A percentile compares a stretch with the other conserved stretches of the same genome.
Evolutionary conservation across 306 rosid species (phyloP).

Genomic region (Rubus idaeus): DNA sequence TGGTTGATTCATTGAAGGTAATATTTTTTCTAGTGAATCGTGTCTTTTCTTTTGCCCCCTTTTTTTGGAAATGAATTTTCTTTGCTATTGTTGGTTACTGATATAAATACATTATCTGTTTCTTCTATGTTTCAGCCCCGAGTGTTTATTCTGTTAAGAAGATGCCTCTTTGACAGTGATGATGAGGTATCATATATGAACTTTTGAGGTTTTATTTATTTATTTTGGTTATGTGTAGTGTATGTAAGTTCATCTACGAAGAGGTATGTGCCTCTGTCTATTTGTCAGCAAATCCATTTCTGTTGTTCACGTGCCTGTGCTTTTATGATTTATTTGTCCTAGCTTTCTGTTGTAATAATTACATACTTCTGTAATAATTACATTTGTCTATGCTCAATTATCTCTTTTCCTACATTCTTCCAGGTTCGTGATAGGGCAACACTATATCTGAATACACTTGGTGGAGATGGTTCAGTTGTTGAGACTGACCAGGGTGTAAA

Average conservation of each 20-base stretch:
- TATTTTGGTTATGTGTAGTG: conserved; percentile 3
- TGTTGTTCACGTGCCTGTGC: neutral
- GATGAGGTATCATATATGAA: conserved; percentile 63
- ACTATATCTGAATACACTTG: conserved; percentile 79
- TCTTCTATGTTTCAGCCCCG: conserved; percentile 70
- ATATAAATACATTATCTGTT: conserved; percentile 20
- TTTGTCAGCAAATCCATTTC: neutral
- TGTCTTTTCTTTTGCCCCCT: neutral
- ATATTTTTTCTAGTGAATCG: neutral
- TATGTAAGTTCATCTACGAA: neutral
- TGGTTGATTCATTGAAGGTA: conserved; percentile 86
- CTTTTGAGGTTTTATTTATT: neutral
- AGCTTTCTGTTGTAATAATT: neutral
- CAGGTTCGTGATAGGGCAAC: conserved; percentile 99
- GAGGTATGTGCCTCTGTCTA: neutral
- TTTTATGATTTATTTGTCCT: neutral
- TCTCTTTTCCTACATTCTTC: conserved; percentile 16
- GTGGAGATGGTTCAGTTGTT: conserved; percentile 67
- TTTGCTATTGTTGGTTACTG: conserved; percentile 17
- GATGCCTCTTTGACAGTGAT: conserved; percentile 93
- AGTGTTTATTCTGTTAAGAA: conserved; percentile 70
- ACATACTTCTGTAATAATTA: neutral
- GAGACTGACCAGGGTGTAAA: conserved; percentile 69
- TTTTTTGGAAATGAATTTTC: neutral
- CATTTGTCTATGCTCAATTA: neutral